Base-by-base conservation (phyloP, 1,139 yeast genomes). In the Nakaseomyces uthaithaninus region DNA sequence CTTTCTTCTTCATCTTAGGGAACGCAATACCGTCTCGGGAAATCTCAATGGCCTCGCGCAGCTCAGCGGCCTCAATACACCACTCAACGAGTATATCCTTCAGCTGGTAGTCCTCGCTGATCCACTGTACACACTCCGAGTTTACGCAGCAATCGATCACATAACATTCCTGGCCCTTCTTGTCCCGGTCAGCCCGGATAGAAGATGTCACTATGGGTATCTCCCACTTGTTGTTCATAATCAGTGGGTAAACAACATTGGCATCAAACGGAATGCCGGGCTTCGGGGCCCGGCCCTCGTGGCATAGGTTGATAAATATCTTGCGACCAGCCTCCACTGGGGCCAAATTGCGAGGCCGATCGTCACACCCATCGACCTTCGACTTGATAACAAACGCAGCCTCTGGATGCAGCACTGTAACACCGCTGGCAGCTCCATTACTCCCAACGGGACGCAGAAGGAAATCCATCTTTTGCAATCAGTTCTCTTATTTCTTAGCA, bases 71-170 rank as follows among this genome's bases (percentile, higher is more conserved):
- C 52, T 82, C 91, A 37, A 81, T 56, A 50, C 86, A 61, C 69
- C 69, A 65, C 42, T 65, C 69, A 0, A 63, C 51, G 23, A 64
- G 43, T 10, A 65, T 65, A 41, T 64, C 64, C 30, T 60, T 44
- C 22, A 65, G 47, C 36, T 64, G 63, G 5, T 45, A 38, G 37
- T 78, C 82, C 28, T 74, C 57, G 39, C 74, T 69, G 37, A 80
- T 67, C 79, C 89, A 79, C 42, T 69, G 67, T 62, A 79, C 72
- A 45, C 86, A 74, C 11, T 63, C 63, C 14, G 73, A 67, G 55
- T 80, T 75, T 40, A 84, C 72, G 28, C 87, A 78, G 57, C 95
- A 85, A 57, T 86, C 95, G 53, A 77, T 75, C 3, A 84, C 86
- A 28, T 72, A 64, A 26, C 86, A 75, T 14, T 67, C 62, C 8